phyloP scores from a whole-genome alignment of 345 rosid species.

The Eucalyptus curtisii region DNA sequence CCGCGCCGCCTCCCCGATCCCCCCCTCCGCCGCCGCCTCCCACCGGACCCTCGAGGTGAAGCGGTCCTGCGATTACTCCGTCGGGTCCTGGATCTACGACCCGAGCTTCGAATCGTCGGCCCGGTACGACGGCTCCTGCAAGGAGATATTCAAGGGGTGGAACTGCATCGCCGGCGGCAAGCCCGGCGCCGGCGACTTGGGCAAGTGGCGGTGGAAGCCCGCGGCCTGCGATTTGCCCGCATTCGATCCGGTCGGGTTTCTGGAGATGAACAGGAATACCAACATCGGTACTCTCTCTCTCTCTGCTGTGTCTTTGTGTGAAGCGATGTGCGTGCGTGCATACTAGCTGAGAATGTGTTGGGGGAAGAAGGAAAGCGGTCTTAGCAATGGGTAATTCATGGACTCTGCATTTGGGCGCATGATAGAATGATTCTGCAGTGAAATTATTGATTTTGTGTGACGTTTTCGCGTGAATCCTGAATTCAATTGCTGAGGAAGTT shows the following conservation, averaged over 20 bases:
- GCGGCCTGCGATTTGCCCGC: slow-evolving; percentile 39
- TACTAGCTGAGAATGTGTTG: not conserved
- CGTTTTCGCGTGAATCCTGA: not conserved
- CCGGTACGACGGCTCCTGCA: slow-evolving; percentile 50
- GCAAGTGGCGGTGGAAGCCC: slow-evolving; percentile 87
- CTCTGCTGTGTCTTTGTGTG: not conserved
- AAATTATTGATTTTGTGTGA: not conserved
- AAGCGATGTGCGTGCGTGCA: not conserved
- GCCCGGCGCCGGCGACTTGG: slow-evolving; percentile 47
- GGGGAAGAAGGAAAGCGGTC: not conserved
- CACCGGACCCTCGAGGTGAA: not conserved
- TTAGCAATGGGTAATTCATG: not conserved
- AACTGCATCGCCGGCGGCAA: slow-evolving; percentile 63
- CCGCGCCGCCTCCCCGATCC: slow-evolving; percentile 8
- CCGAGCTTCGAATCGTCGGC: slow-evolving; percentile 13
- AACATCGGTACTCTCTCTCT: slow-evolving; percentile 48
- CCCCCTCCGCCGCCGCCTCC: not conserved
- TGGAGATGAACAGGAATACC: slow-evolving; percentile 36
- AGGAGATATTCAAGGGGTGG: slow-evolving; percentile 97
- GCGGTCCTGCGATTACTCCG: slow-evolving; percentile 42
- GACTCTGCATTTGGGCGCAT: not conserved
- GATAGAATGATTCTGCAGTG: not conserved
- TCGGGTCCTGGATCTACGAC: slow-evolving; percentile 76
- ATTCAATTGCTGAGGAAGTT: not conserved
- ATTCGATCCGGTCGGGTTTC: slow-evolving; percentile 52